phyloP scores from a whole-genome alignment of 2,329 filamentous ascomycete genomes.

The Ophiocordyceps polyrhachis-furcata region DNA sequence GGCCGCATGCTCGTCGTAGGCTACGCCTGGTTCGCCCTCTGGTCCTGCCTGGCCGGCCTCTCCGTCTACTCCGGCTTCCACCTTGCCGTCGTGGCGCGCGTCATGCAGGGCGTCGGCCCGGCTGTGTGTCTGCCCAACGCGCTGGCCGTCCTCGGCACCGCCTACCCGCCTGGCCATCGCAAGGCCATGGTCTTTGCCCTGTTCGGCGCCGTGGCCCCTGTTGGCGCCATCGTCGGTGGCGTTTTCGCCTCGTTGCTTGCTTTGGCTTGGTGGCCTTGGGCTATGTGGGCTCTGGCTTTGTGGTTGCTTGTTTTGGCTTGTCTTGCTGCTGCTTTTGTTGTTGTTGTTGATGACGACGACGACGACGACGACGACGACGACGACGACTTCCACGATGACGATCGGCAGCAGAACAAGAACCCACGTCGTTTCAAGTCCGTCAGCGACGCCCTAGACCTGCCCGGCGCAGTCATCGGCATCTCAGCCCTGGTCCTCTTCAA shows the following conservation, averaged over 20 bases:
- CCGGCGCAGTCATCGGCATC: slow-evolving; percentile 26
- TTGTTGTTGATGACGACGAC: not conserved
- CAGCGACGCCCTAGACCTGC: slow-evolving; percentile 18
- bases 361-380: not conserved
- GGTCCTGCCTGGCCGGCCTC: slow-evolving; percentile 28
- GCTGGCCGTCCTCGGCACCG: slow-evolving; percentile 39
- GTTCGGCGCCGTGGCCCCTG: slow-evolving; percentile 26
- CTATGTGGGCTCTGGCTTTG: slow-evolving; percentile 22
- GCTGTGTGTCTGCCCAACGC: slow-evolving; percentile 45
- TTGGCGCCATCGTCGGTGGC: slow-evolving; percentile 24
- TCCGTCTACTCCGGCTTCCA: slow-evolving; percentile 18
- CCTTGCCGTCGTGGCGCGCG: slow-evolving; percentile 31
- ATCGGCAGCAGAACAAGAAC: too few species aligned
- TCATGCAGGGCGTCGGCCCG: slow-evolving; percentile 41
- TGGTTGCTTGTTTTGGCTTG: slow-evolving; percentile 15
- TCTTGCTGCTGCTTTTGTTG: slow-evolving; percentile 13
- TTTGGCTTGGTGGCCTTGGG: slow-evolving; percentile 28
- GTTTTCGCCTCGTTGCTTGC: slow-evolving; percentile 21
- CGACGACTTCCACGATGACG: too few species aligned
- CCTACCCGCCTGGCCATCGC: slow-evolving; percentile 34
- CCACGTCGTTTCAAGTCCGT: not conserved
- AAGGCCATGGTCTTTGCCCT: slow-evolving; percentile 42
- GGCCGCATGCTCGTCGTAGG: slow-evolving; percentile 34
- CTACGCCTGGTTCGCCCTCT: slow-evolving; percentile 33
- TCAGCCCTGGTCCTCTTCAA: slow-evolving; percentile 41